These are phyloP conservation scores for Cruciata laevipes DNA, from an alignment of 257 asterid species.

Conservation along the genomic window DNA sequence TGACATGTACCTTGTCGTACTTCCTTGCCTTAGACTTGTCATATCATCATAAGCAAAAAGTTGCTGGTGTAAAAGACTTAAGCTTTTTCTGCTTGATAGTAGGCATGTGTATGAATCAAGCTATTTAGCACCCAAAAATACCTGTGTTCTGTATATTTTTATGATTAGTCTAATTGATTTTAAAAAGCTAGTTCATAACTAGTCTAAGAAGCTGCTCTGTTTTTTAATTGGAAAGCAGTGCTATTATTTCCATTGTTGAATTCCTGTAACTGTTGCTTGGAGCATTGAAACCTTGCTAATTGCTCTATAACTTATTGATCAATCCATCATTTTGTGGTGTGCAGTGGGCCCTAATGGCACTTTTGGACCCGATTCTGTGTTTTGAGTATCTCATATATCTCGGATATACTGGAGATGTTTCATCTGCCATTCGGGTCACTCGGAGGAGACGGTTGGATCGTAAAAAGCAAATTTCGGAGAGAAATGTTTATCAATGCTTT, in stretches of 20 bases:
- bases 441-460: constrained; percentile 88
- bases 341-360: constrained; percentile 97
- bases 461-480: constrained; percentile 77
- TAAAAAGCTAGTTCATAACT: too few relatives aligned
- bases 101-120: background rate
- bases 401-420: constrained; percentile 85
- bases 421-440: constrained; percentile 72
- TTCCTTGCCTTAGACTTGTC: too few relatives aligned
- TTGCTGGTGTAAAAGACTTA: background rate
- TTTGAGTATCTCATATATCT: constrained; percentile 79
- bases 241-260: too few relatives aligned
- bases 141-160: background rate
- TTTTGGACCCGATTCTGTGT: constrained; percentile 75
- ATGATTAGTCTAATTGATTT: too few relatives aligned
- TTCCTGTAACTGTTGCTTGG: background rate
- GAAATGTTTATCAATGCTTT: constrained; percentile 79
- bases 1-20: too few relatives aligned
- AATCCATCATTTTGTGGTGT: constrained; percentile 14
- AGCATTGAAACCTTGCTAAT: background rate
- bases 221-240: background rate
- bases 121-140: background rate
- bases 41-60: too few relatives aligned
- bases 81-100: background rate
- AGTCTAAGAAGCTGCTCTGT: background rate
- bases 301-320: constrained; percentile 2